Percentiles rank a stretch among this genome's conserved stretches.
These are phyloP conservation scores for Gloeophyllum trabeum DNA, from an alignment of 768 basidiomycete species.

Conservation along the genomic window DNA sequence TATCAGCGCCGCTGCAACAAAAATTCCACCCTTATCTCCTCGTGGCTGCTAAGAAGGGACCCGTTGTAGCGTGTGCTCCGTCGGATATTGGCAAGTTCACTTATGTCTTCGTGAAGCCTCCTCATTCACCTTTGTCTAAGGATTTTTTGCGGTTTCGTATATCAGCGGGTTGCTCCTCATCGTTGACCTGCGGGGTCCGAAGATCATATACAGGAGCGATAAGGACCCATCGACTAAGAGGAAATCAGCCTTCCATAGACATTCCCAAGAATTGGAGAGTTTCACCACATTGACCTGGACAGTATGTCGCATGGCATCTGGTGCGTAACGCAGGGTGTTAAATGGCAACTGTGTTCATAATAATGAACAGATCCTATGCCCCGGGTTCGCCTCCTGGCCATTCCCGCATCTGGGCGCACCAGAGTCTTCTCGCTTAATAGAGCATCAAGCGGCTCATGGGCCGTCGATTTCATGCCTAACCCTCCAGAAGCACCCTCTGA, in stretches of 20 bases:
- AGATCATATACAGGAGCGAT: conserved; percentile 50
- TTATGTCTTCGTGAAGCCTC: not conserved
- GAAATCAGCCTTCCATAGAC: conserved; percentile 3
- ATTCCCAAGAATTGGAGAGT: conserved; percentile 27
- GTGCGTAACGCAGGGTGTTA: no score
- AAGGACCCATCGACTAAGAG: conserved; percentile 11
- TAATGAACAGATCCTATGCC: conserved; percentile 30
- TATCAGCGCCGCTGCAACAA: no score
- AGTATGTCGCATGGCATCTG: conserved; percentile 42
- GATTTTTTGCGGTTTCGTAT: conserved; percentile 71
- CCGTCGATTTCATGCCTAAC: conserved; percentile 24
- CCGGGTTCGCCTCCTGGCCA: conserved; percentile 51
- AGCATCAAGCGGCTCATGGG: conserved; percentile 16
- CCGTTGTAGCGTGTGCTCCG: conserved; percentile 43
- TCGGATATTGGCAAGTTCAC: conserved; percentile 58
- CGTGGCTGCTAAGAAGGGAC: conserved; percentile 34
- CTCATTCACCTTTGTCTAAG: conserved; percentile 26
- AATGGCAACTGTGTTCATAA: no score
- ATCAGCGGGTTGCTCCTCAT: conserved; percentile 45
- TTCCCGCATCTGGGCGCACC: conserved; percentile 43
- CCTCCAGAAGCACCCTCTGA: conserved; percentile 29
- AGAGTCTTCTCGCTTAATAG: conserved; percentile 44
- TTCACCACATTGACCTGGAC: conserved; percentile 57
- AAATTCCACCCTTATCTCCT: conserved; percentile 54
- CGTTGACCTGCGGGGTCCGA: conserved; percentile 67